Conservation (phyloP, 495 filamentous ascomycete genomes). For the Beverwykella pulmonaria region DNA sequence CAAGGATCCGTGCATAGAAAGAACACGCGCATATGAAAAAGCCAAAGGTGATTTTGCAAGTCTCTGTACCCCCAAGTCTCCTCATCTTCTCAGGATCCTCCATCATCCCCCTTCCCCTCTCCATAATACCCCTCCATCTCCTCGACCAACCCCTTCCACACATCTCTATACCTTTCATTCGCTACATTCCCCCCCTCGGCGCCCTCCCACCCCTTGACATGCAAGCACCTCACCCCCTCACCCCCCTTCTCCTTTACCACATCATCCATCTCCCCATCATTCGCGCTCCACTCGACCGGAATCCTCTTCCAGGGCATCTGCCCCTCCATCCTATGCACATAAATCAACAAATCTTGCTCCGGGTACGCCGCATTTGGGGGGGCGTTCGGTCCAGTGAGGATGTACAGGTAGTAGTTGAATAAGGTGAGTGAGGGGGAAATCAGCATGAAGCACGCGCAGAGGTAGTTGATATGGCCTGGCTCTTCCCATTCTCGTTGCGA, state of each 20-base stretch:
- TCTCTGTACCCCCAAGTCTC: too few species aligned
- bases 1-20: too few species aligned
- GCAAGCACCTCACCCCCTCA: constrained; percentile 23
- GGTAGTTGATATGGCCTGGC: constrained; percentile 21
- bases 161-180: constrained; percentile 4
- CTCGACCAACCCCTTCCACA: constrained; percentile 14
- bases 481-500: constrained; percentile 15
- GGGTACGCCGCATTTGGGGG: constrained; percentile 22
- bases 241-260: background rate
- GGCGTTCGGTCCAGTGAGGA: constrained; percentile 5
- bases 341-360: constrained; percentile 25
- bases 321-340: constrained; percentile 15
- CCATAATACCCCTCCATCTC: constrained; percentile 17
- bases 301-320: constrained; percentile 23
- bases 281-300: constrained; percentile 21
- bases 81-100: background rate
- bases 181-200: constrained; percentile 21
- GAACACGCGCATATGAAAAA: too few species aligned
- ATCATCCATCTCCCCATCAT: constrained; percentile 22
- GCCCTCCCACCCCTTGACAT: constrained; percentile 24
- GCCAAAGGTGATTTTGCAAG: constrained; percentile 29
- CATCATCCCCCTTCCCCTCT: background rate
- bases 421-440: constrained; percentile 1
- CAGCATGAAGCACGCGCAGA: constrained; percentile 31
- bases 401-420: constrained; percentile 12